Conservation (phyloP, 352 stramenopile genomes). For the Phytophthora ohioensis region DNA sequence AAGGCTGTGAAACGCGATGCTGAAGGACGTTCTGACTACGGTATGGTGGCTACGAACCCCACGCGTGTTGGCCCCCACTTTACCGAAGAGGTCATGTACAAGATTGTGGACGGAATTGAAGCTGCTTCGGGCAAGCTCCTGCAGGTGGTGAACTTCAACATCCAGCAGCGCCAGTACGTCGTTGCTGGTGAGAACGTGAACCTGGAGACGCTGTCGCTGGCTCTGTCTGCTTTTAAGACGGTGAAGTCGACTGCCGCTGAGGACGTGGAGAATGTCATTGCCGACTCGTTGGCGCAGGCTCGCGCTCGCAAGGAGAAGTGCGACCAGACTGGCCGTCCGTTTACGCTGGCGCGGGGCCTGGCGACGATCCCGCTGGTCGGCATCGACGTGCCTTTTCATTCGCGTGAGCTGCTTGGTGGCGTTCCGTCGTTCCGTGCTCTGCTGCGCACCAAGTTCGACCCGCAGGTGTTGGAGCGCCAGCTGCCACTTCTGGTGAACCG, state of each 20-base stretch:
- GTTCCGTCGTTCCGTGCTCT: conserved; percentile 88
- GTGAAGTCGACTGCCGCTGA: conserved; percentile 53
- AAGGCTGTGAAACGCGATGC: conserved; percentile 68
- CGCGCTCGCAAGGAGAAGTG: conserved; percentile 67
- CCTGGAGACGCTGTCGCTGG: conserved; percentile 79
- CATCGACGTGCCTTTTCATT: conserved; percentile 93
- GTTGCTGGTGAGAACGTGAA: conserved; percentile 86
- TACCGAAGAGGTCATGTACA: conserved; percentile 73
- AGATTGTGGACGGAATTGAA: conserved; percentile 76
- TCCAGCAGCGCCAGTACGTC: conserved; percentile 87
- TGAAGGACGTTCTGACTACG: conserved; percentile 82
- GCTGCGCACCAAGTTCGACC: conserved; percentile 74
- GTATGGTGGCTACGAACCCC: conserved; percentile 89
- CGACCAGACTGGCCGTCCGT: conserved; percentile 59
- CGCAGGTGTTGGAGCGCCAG: conserved; percentile 72
- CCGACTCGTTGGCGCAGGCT: conserved; percentile 67
- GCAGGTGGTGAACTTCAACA: conserved; percentile 92
- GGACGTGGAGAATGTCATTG: conserved; percentile 69
- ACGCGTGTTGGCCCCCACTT: conserved; percentile 76
- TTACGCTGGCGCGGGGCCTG: conserved; percentile 64
- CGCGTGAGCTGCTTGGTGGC: conserved; percentile 75
- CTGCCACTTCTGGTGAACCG: conserved; percentile 73
- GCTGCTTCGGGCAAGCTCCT: conserved; percentile 72
- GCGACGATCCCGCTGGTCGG: conserved; percentile 88
- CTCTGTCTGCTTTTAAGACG: conserved; percentile 59